Evolutionary conservation across 768 basidiomycete species (phyloP).

Genomic region (Cubamyces sp.): DNA sequence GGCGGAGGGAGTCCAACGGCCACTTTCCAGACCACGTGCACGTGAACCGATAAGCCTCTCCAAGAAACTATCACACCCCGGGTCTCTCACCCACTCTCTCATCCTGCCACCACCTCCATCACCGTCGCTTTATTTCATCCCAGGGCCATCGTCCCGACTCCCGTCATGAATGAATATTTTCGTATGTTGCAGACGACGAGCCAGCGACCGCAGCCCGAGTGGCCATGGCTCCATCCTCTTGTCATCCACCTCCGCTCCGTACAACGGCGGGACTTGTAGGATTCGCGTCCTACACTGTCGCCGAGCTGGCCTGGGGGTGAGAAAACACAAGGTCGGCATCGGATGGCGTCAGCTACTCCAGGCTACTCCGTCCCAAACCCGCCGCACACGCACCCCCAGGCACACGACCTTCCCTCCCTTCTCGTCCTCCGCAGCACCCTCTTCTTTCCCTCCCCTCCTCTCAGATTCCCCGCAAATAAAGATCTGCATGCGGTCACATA

Average conservation of each 20-base stretch:
- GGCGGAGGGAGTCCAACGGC: background rate
- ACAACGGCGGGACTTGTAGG: no score
- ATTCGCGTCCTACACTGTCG: background rate
- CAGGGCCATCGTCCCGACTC: no score
- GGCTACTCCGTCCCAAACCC: background rate
- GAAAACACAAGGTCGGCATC: background rate
- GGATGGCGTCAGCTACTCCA: conserved; percentile 1
- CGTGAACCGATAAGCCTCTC: conserved; percentile 4
- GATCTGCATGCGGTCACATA: conserved; percentile 41
- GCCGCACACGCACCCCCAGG: background rate
- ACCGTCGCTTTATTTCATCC: no score
- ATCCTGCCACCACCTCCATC: background rate
- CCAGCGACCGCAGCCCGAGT: no score
- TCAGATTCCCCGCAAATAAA: conserved; percentile 54
- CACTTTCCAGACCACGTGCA: conserved; percentile 4
- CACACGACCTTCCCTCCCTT: conserved; percentile 7
- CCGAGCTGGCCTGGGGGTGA: conserved; percentile 3
- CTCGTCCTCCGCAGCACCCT: background rate
- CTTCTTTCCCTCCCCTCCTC: background rate
- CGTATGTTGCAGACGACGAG: no score
- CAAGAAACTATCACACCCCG: no score
- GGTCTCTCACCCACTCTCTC: background rate
- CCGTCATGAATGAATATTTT: no score
- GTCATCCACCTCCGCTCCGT: background rate
- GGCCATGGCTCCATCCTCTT: background rate